Evolutionary conservation across 108 stramenopile species (phyloP), one percentile per base, ranked within the genome.

Genomic region (Pseudonitzschia delicatissima): DNA sequence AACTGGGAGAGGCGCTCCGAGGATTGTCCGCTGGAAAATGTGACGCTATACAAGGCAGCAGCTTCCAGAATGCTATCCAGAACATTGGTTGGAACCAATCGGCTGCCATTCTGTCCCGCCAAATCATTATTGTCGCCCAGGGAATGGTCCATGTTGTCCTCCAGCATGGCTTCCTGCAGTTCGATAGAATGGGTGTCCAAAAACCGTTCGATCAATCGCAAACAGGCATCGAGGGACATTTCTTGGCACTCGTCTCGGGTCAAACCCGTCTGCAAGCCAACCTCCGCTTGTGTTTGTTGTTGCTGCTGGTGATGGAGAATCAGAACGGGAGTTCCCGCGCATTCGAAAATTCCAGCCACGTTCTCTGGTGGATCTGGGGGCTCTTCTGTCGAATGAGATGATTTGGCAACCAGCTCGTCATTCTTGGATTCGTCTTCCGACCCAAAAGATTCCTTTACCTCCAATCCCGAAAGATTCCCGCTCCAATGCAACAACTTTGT

Each of bases 331-430:
- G 92, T 86, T n/a, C 89, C 87, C 8, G 84, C 86, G 62, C 89
- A 87, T 61, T 90, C 92, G 62, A 88, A 87, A 39, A 93, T 93
- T 49, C 90, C 86, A 21, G 68, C 75, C 49, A 93, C 77, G 15
- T 55, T 77, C 47, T 77, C 74, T 9, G 92, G 87, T 28, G 77
- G 72, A 60, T 81, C 74, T 29, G 69, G 72, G 21, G 71, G 26
- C 20, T 68, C 59, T 20, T 66, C 73, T 17, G 8, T 5, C 11
- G 53, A 45, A 20, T 15, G 20, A 15, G 39, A 37, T 36, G 11
- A 9, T 18, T 37, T 45, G 39, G 61, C 61, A 36, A 23, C 33
- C 6, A 45, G 12, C 20, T 20, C 57, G 35, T 53, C 13, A 0
- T 34, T 35, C 9, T 42, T 65, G 45, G 23, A 31, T 65, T 49